A percentile compares a stretch with the other conserved stretches of the same genome.
These are phyloP conservation scores for Selaginella tamariscina DNA, from an alignment of 75 land plant species.

Conservation along the genomic window DNA sequence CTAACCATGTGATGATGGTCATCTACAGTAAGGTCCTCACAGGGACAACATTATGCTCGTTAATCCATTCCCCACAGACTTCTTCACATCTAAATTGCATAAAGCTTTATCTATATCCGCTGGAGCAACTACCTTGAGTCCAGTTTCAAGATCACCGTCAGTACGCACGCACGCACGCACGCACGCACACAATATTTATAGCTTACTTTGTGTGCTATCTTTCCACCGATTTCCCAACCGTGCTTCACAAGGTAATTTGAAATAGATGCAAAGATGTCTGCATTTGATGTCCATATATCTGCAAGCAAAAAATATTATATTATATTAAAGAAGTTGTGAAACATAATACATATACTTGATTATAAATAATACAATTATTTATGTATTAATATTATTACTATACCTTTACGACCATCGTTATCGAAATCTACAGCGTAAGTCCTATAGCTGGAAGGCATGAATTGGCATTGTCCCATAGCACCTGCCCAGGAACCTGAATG, in stretches of 20 bases:
- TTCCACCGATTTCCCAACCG: constrained; percentile 32
- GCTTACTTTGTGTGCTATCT: constrained; percentile 27
- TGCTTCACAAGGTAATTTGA: constrained; percentile 28
- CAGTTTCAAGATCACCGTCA: neutral
- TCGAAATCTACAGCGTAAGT: constrained; percentile 30
- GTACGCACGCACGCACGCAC: too few relatives aligned
- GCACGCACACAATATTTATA: neutral
- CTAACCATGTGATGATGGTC: constrained; percentile 29
- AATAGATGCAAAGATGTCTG: constrained; percentile 31
- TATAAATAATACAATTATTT: too few relatives aligned
- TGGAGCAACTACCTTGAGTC: constrained; percentile 19
- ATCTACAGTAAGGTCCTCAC: constrained; percentile 10
- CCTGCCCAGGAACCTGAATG: constrained; percentile 43
- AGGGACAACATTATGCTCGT: constrained; percentile 15
- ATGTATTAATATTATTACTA: too few relatives aligned
- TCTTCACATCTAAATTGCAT: constrained; percentile 19
- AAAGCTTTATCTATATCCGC: constrained; percentile 19
- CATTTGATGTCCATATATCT: constrained; percentile 30
- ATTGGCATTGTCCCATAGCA: constrained; percentile 40
- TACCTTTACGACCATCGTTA: constrained; percentile 32
- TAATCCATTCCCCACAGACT: constrained; percentile 23
- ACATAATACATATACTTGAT: too few relatives aligned
- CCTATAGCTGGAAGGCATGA: constrained; percentile 34
- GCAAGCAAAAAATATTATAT: neutral
- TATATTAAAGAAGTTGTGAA: neutral